Percentiles rank a stretch among this genome's conserved stretches.
Conservation (phyloP, 2,329 filamentous ascomycete species). For the Zymoseptoria ardabiliae region DNA sequence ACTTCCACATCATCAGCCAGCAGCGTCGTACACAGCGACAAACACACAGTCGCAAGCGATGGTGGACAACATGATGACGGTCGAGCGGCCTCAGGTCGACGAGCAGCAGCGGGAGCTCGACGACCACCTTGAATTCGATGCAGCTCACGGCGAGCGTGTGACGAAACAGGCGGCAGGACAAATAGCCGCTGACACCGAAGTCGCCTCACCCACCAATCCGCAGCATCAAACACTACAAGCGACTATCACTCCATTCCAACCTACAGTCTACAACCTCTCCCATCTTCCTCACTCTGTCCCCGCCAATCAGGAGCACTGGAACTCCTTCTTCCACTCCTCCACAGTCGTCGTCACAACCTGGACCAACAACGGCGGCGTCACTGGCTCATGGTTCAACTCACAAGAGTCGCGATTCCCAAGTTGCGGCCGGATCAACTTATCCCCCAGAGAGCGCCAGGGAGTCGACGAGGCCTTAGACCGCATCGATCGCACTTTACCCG, state of each 20-base stretch:
- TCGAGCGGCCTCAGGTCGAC: too few relatives aligned
- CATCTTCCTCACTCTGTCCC: slow-evolving; percentile 6
- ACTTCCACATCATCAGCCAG: background rate
- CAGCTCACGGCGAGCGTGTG: too few relatives aligned
- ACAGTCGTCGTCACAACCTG: slow-evolving; percentile 12
- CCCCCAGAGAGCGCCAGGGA: slow-evolving; percentile 2
- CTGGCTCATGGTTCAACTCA: slow-evolving; percentile 4
- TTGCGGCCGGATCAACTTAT: slow-evolving; percentile 9
- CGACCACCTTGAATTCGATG: too few relatives aligned
- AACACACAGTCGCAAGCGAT: background rate
- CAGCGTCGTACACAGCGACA: background rate
- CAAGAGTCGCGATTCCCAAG: background rate
- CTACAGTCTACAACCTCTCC: background rate
- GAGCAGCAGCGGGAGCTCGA: background rate
- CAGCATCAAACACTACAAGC: too few relatives aligned
- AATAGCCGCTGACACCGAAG: too few relatives aligned
- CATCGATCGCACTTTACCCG: too few relatives aligned
- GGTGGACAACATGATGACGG: background rate
- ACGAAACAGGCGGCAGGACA: too few relatives aligned
- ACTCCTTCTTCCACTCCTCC: slow-evolving; percentile 3
- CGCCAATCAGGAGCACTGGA: background rate
- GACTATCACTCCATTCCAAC: too few relatives aligned
- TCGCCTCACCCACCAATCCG: too few relatives aligned
- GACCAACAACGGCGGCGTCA: slow-evolving; percentile 14
- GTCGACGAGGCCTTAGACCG: background rate